These are phyloP conservation scores for Aspergillus campestris DNA, from an alignment of 495 filamentous ascomycete species.

Conservation along the genomic window DNA sequence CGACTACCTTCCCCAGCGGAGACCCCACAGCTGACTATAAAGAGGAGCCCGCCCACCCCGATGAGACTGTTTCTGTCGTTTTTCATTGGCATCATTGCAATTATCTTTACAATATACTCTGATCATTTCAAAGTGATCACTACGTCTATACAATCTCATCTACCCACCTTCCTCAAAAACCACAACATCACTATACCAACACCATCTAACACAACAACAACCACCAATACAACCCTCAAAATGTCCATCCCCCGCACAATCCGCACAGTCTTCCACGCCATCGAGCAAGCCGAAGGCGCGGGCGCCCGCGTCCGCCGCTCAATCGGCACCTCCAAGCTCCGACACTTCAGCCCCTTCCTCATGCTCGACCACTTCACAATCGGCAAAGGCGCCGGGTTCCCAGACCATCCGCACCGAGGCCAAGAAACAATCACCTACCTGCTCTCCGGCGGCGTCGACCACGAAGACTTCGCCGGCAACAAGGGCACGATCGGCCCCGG, in stretches of 20 bases:
- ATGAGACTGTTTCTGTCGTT: conserved; percentile 38
- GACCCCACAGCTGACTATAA: conserved; percentile 15
- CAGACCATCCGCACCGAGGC: conserved; percentile 72
- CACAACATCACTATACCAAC: conserved; percentile 58
- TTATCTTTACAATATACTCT: conserved; percentile 13
- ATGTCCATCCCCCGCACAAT: conserved; percentile 71
- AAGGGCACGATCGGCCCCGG: conserved; percentile 75
- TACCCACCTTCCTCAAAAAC: conserved; percentile 11
- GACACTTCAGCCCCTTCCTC: conserved; percentile 87
- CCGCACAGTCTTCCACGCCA: conserved; percentile 70
- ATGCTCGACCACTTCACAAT: conserved; percentile 96
- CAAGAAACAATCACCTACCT: conserved; percentile 92
- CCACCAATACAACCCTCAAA: conserved; percentile 21
- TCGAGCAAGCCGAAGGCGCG: conserved; percentile 82
- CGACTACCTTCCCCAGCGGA: conserved; percentile 16
- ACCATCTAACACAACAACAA: conserved; percentile 1
- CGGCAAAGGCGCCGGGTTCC: conserved; percentile 75
- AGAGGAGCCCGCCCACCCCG: conserved; percentile 18
- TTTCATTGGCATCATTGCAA: conserved; percentile 38
- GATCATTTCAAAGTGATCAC: conserved; percentile 14
- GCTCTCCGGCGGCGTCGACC: conserved; percentile 74
- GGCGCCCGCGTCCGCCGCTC: conserved; percentile 83
- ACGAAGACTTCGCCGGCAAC: conserved; percentile 93
- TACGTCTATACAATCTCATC: conserved; percentile 9
- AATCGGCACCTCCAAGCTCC: conserved; percentile 74